Conservation (phyloP, 2,329 filamentous ascomycete species). For the Xenoacremonium recifei region DNA sequence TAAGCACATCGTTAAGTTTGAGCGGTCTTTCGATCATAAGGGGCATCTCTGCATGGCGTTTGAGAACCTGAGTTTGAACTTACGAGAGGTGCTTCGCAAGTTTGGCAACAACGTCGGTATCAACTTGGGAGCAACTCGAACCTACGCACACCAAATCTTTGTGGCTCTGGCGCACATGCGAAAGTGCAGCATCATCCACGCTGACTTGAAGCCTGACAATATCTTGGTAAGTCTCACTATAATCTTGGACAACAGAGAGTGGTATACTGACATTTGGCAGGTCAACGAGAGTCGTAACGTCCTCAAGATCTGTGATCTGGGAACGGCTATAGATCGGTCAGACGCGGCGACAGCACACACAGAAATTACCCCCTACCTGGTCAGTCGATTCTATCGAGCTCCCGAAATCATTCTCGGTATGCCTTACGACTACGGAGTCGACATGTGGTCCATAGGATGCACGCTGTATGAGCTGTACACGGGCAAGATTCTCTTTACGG, state of each 20-base stretch:
- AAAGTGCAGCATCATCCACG: slow-evolving; percentile 90
- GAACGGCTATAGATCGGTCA: slow-evolving; percentile 88
- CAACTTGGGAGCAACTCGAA: slow-evolving; percentile 80
- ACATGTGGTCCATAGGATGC: slow-evolving; percentile 98
- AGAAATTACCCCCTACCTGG: slow-evolving; percentile 90
- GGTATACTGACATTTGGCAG: slow-evolving; percentile 31
- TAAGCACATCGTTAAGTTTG: slow-evolving; percentile 87
- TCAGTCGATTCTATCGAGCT: slow-evolving; percentile 95
- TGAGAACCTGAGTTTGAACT: slow-evolving; percentile 89
- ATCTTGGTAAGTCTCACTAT: slow-evolving; percentile 62
- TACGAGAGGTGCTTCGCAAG: slow-evolving; percentile 92
- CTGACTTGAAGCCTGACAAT: slow-evolving; percentile 97
- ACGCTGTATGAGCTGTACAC: slow-evolving; percentile 97
- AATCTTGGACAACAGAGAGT: neutral
- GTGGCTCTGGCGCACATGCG: slow-evolving; percentile 83
- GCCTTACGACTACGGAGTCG: slow-evolving; percentile 89
- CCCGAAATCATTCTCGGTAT: slow-evolving; percentile 98
- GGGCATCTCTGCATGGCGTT: slow-evolving; percentile 96
- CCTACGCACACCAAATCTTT: slow-evolving; percentile 94
- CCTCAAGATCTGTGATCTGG: slow-evolving; percentile 94
- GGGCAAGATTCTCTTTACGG: slow-evolving; percentile 94
- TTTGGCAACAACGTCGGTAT: slow-evolving; percentile 94
- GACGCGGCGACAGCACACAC: slow-evolving; percentile 71
- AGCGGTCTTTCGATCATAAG: slow-evolving; percentile 89
- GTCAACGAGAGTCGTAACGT: slow-evolving; percentile 79